Evolutionary conservation across 2,329 filamentous ascomycete species (phyloP).

Genomic region (Exophiala sp.): DNA sequence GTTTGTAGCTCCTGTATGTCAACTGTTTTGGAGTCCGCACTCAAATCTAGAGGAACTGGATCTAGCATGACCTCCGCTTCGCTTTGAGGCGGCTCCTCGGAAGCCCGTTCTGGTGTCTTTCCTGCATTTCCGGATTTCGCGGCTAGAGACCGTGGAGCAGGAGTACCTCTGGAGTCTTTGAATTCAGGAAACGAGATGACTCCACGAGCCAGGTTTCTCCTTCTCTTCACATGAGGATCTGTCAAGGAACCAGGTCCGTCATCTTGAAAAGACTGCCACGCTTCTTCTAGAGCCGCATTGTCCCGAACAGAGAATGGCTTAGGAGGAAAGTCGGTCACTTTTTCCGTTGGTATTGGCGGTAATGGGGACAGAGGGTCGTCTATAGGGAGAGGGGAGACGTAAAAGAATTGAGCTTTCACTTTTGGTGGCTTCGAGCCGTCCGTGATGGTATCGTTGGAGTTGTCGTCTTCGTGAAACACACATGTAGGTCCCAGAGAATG

Average conservation of each 20-base stretch:
- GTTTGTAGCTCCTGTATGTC: slow-evolving; percentile 24
- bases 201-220: slow-evolving; percentile 15
- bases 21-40: slow-evolving; percentile 11
- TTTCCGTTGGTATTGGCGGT: slow-evolving; percentile 51
- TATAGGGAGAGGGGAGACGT: slow-evolving; percentile 74
- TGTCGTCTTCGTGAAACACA: slow-evolving; percentile 40
- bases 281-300: slow-evolving; percentile 73
- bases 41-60: not conserved
- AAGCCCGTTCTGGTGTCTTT: not conserved
- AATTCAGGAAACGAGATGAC: slow-evolving; percentile 26
- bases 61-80: slow-evolving; percentile 24
- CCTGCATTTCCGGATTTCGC: not conserved
- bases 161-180: slow-evolving; percentile 6
- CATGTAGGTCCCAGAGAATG: slow-evolving; percentile 63
- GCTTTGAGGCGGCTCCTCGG: not conserved
- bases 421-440: slow-evolving; percentile 51
- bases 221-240: slow-evolving; percentile 8
- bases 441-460: not conserved
- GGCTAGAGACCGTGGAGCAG: not conserved
- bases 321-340: slow-evolving; percentile 55
- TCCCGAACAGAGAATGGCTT: slow-evolving; percentile 76
- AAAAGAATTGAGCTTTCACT: slow-evolving; percentile 75
- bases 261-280: slow-evolving; percentile 62
- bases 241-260: slow-evolving; percentile 2
- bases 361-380: slow-evolving; percentile 79